Percentiles rank a stretch among this genome's conserved stretches.
These are phyloP conservation scores for Amanita fuliginea DNA, from an alignment of 768 basidiomycete species.

Conservation along the genomic window DNA sequence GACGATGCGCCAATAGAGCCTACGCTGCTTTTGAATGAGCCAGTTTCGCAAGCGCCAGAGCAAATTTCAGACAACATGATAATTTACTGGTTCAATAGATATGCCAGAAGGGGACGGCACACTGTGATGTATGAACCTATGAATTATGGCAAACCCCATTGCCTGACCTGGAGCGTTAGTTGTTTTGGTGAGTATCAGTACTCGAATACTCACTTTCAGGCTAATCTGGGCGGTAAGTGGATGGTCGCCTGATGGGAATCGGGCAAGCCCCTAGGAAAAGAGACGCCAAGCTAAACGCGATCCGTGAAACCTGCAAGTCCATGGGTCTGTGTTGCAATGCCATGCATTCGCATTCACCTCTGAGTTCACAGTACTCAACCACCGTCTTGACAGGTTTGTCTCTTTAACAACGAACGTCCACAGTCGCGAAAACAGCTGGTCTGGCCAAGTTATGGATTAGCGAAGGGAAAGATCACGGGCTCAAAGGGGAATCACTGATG, in stretches of 20 bases:
- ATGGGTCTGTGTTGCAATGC: conserved; percentile 5
- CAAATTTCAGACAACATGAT: not conserved
- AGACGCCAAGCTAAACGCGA: not conserved
- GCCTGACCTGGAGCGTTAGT: not conserved
- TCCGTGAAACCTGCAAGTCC: conserved; percentile 1
- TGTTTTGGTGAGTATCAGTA: not conserved
- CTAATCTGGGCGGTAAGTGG: not conserved
- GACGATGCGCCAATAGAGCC: not conserved
- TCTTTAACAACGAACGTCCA: no score
- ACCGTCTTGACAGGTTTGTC: no score
- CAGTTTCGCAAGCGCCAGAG: not conserved
- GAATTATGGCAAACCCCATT: not conserved
- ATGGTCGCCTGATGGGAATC: not conserved
- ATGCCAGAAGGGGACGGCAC: not conserved
- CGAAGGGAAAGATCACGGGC: no score
- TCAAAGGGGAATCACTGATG: no score
- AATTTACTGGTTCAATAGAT: not conserved
- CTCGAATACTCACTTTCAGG: not conserved
- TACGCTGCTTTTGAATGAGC: not conserved
- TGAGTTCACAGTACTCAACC: no score
- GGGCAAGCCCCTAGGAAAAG: not conserved
- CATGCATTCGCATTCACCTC: not conserved
- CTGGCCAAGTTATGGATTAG: no score
- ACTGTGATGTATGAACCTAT: not conserved
- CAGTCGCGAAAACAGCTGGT: no score